Percentiles rank a stretch among this genome's conserved stretches.
These are phyloP conservation scores for Tricholoma sp. DNA, from an alignment of 768 basidiomycete species.

Conservation along the genomic window DNA sequence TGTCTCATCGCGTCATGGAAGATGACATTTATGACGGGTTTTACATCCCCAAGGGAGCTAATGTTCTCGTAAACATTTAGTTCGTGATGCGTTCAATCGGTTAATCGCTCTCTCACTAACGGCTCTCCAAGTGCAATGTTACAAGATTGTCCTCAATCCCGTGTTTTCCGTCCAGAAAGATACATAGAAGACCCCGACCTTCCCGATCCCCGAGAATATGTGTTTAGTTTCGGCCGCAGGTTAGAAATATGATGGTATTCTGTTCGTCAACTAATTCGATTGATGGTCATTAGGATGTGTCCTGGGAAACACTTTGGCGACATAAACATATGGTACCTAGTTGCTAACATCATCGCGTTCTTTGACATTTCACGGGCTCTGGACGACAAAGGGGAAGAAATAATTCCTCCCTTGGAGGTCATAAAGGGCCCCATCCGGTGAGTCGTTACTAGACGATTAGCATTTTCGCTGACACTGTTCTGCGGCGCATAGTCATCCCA, in stretches of 20 bases:
- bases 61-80: neutral
- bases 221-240: neutral
- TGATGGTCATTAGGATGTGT: neutral
- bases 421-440: neutral
- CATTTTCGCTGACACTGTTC: neutral
- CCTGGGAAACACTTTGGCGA: neutral
- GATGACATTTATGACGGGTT: neutral
- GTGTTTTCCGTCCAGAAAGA: neutral
- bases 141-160: neutral
- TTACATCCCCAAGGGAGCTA: constrained; percentile 2
- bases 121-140: neutral
- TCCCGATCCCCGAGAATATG: neutral
- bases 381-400: neutral
- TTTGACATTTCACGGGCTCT: neutral
- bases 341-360: neutral
- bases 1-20: neutral
- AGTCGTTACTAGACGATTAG: neutral
- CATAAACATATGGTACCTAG: neutral
- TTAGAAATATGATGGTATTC: neutral
- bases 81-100: neutral
- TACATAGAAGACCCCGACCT: neutral
- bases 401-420: neutral
- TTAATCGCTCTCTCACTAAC: neutral
- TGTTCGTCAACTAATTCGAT: neutral
- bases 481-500: neutral